These are phyloP conservation scores for Nicotiana benthamiana DNA, from an alignment of 257 asterid genomes.

Conservation along the genomic window DNA sequence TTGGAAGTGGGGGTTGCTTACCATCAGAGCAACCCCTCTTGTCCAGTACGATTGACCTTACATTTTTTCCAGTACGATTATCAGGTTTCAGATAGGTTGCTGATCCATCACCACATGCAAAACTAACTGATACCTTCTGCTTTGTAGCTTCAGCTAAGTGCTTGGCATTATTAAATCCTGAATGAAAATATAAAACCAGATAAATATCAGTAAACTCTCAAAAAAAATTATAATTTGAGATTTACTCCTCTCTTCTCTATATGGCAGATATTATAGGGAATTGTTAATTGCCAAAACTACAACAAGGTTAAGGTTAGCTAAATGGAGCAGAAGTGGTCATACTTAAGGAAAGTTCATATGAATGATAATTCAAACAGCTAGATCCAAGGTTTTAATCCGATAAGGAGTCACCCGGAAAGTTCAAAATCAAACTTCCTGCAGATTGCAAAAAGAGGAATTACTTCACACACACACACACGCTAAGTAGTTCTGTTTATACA, in stretches of 20 bases:
- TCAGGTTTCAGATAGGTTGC: constrained; percentile 6
- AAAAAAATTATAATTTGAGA: not conserved
- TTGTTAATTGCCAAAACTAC: not conserved
- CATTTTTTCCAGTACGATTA: constrained; percentile 7
- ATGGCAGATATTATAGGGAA: not conserved
- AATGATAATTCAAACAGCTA: not conserved
- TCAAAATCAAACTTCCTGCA: not conserved
- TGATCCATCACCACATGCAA: constrained; percentile 3
- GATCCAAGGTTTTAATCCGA: not conserved
- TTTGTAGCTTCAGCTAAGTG: constrained; percentile 4
- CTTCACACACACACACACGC: not conserved
- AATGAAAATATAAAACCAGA: not conserved
- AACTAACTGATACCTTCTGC: constrained; percentile 4
- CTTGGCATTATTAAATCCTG: not conserved
- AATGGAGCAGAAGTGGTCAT: constrained; percentile 1
- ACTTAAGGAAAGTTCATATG: not conserved
- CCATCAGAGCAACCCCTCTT: too few relatives aligned
- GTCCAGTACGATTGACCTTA: too few relatives aligned
- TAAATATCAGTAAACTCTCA: not conserved
- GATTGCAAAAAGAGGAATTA: not conserved
- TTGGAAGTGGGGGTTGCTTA: too few relatives aligned
- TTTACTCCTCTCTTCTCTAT: not conserved
- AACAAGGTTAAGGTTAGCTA: not conserved
- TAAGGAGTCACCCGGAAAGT: not conserved
- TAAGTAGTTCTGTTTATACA: not conserved